A percentile compares a stretch with the other conserved stretches of the same genome.
Evolutionary conservation across 1,284 basidiomycete species (phyloP).

Genomic region (Apiotrichum veenhuisii): DNA sequence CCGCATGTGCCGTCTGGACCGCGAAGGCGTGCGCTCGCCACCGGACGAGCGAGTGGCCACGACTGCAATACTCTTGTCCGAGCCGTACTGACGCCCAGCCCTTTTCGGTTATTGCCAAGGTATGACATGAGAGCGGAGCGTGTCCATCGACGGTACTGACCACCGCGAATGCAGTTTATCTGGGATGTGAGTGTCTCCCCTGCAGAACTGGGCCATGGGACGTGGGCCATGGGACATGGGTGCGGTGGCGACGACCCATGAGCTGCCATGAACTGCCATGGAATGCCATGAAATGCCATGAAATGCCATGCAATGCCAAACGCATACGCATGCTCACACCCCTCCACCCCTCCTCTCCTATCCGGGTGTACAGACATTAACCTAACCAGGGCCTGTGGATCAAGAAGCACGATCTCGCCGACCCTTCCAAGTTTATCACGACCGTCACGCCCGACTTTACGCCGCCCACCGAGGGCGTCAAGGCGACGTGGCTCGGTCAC

Average conservation of each 20-base stretch:
- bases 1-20: too few species aligned
- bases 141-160: constrained; percentile 11
- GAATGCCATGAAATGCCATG: not conserved
- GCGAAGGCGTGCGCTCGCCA: not conserved
- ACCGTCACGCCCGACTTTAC: constrained; percentile 8
- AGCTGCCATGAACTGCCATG: not conserved
- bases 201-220: too few species aligned
- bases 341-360: too few species aligned
- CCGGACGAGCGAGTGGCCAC: not conserved
- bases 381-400: constrained; percentile 12
- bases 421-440: constrained; percentile 10
- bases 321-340: too few species aligned
- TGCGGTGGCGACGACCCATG: too few species aligned
- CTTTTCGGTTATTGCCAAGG: constrained; percentile 14
- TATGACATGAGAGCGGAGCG: constrained; percentile 2
- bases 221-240: too few species aligned
- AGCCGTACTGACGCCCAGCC: constrained; percentile 1
- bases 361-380: not conserved
- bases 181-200: constrained; percentile 13
- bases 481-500: constrained; percentile 68
- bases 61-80: too few species aligned
- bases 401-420: constrained; percentile 30
- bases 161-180: constrained; percentile 9
- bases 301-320: too few species aligned
- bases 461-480: constrained; percentile 47